phyloP scores from a whole-genome alignment of 805 yeast species.

The Starmera quercuum region DNA sequence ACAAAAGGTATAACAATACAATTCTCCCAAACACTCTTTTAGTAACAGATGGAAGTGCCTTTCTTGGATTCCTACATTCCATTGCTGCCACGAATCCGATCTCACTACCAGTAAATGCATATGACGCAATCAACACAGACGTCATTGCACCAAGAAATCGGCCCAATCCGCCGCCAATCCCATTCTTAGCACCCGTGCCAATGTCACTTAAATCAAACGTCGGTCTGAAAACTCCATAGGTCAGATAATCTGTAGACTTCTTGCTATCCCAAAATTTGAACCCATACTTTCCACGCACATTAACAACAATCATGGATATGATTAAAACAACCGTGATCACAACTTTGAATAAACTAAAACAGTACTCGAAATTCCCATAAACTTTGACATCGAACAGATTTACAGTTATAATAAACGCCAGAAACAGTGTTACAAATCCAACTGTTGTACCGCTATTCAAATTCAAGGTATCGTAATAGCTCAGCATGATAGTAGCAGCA shows the following conservation, averaged over 20 bases:
- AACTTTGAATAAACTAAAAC: slow-evolving; percentile 51
- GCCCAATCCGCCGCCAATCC: slow-evolving; percentile 57
- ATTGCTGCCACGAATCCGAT: slow-evolving; percentile 79
- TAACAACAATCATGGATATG: slow-evolving; percentile 56
- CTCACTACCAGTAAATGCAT: slow-evolving; percentile 78
- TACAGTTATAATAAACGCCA: slow-evolving; percentile 35
- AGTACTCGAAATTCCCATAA: slow-evolving; percentile 69
- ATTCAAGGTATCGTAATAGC: slow-evolving; percentile 53
- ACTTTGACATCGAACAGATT: slow-evolving; percentile 64
- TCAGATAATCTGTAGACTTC: slow-evolving; percentile 37
- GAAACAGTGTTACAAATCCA: slow-evolving; percentile 59
- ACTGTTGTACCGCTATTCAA: slow-evolving; percentile 44
- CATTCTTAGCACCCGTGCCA: slow-evolving; percentile 45
- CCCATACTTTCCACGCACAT: slow-evolving; percentile 46
- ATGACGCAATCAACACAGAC: slow-evolving; percentile 58
- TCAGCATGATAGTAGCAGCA: slow-evolving; percentile 70
- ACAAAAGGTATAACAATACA: slow-evolving; percentile 53
- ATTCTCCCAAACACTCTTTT: slow-evolving; percentile 69
- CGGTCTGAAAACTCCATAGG: slow-evolving; percentile 71
- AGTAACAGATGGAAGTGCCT: slow-evolving; percentile 70
- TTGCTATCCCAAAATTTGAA: slow-evolving; percentile 60
- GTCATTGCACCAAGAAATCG: slow-evolving; percentile 52
- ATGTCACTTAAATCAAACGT: slow-evolving; percentile 57
- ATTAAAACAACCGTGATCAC: slow-evolving; percentile 45
- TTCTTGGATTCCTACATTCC: slow-evolving; percentile 77